Evolutionary conservation across 1,139 yeast species (phyloP).

Genomic region (Zygosaccharomyces pseudobailii): DNA sequence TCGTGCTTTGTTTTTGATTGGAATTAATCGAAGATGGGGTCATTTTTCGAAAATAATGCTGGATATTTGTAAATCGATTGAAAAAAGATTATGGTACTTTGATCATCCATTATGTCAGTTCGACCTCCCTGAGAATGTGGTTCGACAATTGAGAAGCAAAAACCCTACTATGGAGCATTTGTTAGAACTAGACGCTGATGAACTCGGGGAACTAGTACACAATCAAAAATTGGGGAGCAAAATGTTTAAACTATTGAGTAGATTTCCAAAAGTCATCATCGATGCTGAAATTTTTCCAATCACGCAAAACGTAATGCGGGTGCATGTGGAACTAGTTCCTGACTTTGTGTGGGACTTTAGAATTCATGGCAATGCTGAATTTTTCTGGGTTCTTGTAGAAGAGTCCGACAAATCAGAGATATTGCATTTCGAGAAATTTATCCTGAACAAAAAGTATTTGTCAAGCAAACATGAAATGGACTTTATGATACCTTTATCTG

Average conservation of each 20-base stretch:
- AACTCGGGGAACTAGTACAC: slow-evolving; percentile 86
- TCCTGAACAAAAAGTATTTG: slow-evolving; percentile 57
- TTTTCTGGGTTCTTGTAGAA: slow-evolving; percentile 90
- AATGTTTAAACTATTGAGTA: slow-evolving; percentile 55
- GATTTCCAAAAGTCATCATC: slow-evolving; percentile 69
- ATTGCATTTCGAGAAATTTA: slow-evolving; percentile 76
- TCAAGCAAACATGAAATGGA: slow-evolving; percentile 67
- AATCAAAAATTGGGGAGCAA: slow-evolving; percentile 67
- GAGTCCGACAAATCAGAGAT: slow-evolving; percentile 72
- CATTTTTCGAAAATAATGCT: slow-evolving; percentile 66
- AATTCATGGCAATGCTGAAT: slow-evolving; percentile 77
- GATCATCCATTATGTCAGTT: slow-evolving; percentile 89
- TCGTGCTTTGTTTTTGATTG: slow-evolving; percentile 82
- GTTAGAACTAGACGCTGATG: slow-evolving; percentile 68
- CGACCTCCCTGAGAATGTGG: slow-evolving; percentile 64
- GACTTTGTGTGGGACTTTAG: slow-evolving; percentile 82
- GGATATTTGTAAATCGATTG: slow-evolving; percentile 80
- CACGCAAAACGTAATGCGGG: slow-evolving; percentile 78
- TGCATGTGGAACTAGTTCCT: slow-evolving; percentile 64
- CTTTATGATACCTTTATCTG: slow-evolving; percentile 86
- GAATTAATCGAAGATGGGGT: slow-evolving; percentile 90
- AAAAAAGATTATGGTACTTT: slow-evolving; percentile 79
- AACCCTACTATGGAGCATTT: slow-evolving; percentile 66
- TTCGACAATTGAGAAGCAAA: slow-evolving; percentile 58
- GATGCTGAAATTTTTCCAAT: slow-evolving; percentile 89